Conservation (phyloP, 495 filamentous ascomycete genomes). For the Penicillium robsamsonii region DNA sequence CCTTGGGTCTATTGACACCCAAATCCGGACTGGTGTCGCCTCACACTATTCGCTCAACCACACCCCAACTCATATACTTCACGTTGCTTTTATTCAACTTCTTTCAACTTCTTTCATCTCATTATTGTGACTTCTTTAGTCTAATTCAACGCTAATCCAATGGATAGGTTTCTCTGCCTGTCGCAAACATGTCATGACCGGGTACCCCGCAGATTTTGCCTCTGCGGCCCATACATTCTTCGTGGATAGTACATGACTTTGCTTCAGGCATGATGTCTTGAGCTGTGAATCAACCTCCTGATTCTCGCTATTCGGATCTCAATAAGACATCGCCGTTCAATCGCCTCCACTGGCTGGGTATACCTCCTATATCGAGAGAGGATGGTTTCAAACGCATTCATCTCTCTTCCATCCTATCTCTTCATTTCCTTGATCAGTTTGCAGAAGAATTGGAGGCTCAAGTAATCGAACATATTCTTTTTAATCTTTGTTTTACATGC, state of each 20-base stretch:
- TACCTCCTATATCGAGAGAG: neutral
- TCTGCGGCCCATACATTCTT: conserved; percentile 13
- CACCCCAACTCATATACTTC: neutral
- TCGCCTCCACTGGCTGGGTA: neutral
- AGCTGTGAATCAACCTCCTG: conserved; percentile 7
- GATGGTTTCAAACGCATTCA: neutral
- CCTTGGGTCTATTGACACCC: conserved; percentile 3
- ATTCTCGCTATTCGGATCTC: neutral
- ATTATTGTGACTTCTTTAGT: conserved; percentile 1
- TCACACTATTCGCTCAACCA: conserved; percentile 1
- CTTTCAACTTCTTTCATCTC: neutral
- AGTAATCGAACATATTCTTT: neutral
- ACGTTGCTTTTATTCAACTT: neutral
- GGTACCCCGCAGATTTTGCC: conserved; percentile 2
- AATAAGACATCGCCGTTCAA: conserved; percentile 5
- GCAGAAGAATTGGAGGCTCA: neutral
- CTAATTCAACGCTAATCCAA: neutral
- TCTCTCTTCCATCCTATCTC: neutral
- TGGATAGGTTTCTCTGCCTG: conserved; percentile 9
- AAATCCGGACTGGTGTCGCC: conserved; percentile 4
- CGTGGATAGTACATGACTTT: neutral
- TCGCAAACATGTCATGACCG: conserved; percentile 3
- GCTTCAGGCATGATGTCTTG: conserved; percentile 5
- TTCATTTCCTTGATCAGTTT: neutral
- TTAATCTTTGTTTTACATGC: neutral